Percentiles rank a stretch among this genome's conserved stretches.
Conservation (phyloP, 31 red algal species). For the Endocladia muricata region DNA sequence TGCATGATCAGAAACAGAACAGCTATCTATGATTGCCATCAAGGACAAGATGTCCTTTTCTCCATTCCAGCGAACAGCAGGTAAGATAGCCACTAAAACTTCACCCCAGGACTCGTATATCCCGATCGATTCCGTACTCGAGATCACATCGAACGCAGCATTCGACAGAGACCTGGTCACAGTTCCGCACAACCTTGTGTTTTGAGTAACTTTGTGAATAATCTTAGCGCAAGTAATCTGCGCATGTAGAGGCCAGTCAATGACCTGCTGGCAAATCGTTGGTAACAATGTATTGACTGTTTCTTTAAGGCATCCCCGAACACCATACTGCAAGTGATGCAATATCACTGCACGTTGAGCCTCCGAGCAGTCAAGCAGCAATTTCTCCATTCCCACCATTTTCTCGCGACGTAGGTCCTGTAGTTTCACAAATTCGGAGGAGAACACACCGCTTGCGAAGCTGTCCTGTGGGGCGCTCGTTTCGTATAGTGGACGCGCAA, state of each 20-base stretch:
- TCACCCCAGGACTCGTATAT: slow-evolving; percentile 73
- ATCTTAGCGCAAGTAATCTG: neutral
- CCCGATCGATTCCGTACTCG: neutral
- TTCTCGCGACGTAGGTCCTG: too few relatives aligned
- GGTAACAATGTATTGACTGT: neutral
- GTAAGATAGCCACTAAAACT: slow-evolving; percentile 46
- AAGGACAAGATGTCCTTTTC: slow-evolving; percentile 4
- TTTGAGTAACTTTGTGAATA: neutral
- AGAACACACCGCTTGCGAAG: too few relatives aligned
- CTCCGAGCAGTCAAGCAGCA: too few relatives aligned
- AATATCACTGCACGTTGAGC: neutral
- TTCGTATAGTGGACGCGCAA: too few relatives aligned
- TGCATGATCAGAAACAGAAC: neutral
- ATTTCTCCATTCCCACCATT: too few relatives aligned
- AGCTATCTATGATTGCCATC: neutral
- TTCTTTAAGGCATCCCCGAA: neutral
- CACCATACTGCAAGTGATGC: neutral
- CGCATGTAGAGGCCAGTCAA: neutral
- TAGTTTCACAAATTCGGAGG: too few relatives aligned
- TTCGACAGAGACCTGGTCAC: neutral
- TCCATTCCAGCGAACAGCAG: slow-evolving; percentile 9
- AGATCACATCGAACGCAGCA: neutral
- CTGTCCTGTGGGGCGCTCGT: too few relatives aligned
- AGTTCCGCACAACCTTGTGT: neutral
- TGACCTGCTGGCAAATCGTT: neutral